phyloP scores from a whole-genome alignment of 495 filamentous ascomycete species.

The Hypoxylon lenormandii region DNA sequence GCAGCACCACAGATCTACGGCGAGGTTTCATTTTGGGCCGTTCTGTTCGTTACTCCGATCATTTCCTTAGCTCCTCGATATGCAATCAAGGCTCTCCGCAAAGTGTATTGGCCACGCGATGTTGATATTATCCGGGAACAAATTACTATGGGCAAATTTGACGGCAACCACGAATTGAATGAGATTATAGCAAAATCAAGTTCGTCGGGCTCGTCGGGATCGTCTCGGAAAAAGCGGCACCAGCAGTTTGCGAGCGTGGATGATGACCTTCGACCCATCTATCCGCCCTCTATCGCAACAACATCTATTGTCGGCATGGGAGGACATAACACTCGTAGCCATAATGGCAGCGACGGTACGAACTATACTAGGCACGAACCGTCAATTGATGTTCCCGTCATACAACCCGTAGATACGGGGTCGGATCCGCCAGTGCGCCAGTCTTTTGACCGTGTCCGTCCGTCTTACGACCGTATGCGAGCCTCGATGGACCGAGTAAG shows the following conservation, averaged over 20 bases:
- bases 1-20: slow-evolving; percentile 82
- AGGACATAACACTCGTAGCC: slow-evolving; percentile 78
- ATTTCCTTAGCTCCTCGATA: slow-evolving; percentile 88
- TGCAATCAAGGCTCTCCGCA: slow-evolving; percentile 84
- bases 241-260: slow-evolving; percentile 70
- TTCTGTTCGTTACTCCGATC: slow-evolving; percentile 76
- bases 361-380: slow-evolving; percentile 81
- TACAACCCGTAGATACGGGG: slow-evolving; percentile 53
- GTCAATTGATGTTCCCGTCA: slow-evolving; percentile 55
- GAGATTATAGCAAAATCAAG: slow-evolving; percentile 46
- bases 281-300: slow-evolving; percentile 85
- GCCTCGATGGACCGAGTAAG: slow-evolving; percentile 78
- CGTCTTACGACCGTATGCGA: slow-evolving; percentile 76
- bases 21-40: slow-evolving; percentile 85
- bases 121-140: slow-evolving; percentile 97
- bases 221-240: slow-evolving; percentile 70
- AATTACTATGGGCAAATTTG: slow-evolving; percentile 81
- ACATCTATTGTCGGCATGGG: slow-evolving; percentile 66
- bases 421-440: slow-evolving; percentile 56
- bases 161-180: slow-evolving; percentile 56
- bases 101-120: slow-evolving; percentile 90
- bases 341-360: slow-evolving; percentile 93
- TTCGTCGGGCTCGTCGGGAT: slow-evolving; percentile 58
- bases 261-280: slow-evolving; percentile 89
- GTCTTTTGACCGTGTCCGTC: slow-evolving; percentile 71